A percentile compares a stretch with the other conserved stretches of the same genome.
Conservation (phyloP, 805 yeast genomes). For the Teunomyces aglyptinius region DNA sequence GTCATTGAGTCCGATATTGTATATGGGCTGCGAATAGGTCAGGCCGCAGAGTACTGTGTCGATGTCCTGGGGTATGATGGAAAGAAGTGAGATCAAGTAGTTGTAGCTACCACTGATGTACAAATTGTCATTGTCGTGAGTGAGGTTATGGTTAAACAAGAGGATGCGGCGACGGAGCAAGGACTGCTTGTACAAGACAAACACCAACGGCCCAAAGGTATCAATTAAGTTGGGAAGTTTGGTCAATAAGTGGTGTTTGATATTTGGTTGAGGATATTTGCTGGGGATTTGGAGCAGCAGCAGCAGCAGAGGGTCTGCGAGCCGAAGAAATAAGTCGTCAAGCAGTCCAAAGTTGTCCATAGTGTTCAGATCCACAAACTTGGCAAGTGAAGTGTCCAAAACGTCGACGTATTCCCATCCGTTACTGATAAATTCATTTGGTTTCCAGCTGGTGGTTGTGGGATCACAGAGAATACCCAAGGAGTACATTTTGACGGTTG, state of each 20-base stretch:
- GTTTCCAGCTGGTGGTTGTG: slow-evolving; percentile 29
- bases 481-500: slow-evolving; percentile 57
- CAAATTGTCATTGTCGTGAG: slow-evolving; percentile 11
- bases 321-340: slow-evolving; percentile 14
- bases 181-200: slow-evolving; percentile 61
- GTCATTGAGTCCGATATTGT: slow-evolving; percentile 63
- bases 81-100: slow-evolving; percentile 58
- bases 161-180: slow-evolving; percentile 57
- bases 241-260: slow-evolving; percentile 42
- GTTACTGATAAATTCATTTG: slow-evolving; percentile 37
- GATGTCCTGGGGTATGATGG: slow-evolving; percentile 61
- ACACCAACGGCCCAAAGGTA: slow-evolving; percentile 53
- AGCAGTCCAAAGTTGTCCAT: slow-evolving; percentile 18
- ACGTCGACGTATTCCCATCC: slow-evolving; percentile 44
- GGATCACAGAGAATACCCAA: slow-evolving; percentile 60
- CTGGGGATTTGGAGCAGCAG: neutral
- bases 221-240: slow-evolving; percentile 33
- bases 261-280: slow-evolving; percentile 17
- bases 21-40: slow-evolving; percentile 48
- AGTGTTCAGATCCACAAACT: slow-evolving; percentile 17
- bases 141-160: slow-evolving; percentile 13
- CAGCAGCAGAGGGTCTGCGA: slow-evolving; percentile 9
- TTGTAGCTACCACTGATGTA: slow-evolving; percentile 37
- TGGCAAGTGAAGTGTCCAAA: slow-evolving; percentile 26
- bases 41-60: slow-evolving; percentile 17